Conservation (phyloP, 2,329 filamentous ascomycete genomes). For the Scleromitrula shiraiana region DNA sequence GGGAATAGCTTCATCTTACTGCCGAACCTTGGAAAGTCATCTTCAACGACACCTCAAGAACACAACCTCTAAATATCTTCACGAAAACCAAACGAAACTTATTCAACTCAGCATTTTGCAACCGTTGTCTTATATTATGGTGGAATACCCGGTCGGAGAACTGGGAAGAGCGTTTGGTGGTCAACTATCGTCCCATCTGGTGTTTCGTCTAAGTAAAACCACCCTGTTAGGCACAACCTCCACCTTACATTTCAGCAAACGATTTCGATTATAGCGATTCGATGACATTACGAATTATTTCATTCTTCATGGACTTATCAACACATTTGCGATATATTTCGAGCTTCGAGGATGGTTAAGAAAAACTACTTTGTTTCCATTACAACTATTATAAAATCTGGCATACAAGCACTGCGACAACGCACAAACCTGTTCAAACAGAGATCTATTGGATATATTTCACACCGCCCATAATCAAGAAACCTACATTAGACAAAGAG, state of each 20-base stretch:
- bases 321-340: too few relatives aligned
- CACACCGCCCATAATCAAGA: too few relatives aligned
- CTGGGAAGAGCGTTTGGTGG: neutral
- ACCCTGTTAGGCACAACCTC: neutral
- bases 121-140: constrained; percentile 10
- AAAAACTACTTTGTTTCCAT: too few relatives aligned
- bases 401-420: too few relatives aligned
- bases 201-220: neutral
- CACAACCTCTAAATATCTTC: constrained; percentile 12
- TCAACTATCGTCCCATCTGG: neutral
- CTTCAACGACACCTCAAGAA: constrained; percentile 27
- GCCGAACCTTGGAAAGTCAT: constrained; percentile 5
- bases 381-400: too few relatives aligned
- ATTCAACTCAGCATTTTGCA: neutral
- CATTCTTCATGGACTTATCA: too few relatives aligned
- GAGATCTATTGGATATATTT: too few relatives aligned
- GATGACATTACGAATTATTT: too few relatives aligned
- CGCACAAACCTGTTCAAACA: too few relatives aligned
- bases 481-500: too few relatives aligned
- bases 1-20: constrained; percentile 1
- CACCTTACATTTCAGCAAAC: neutral
- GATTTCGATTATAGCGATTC: too few relatives aligned
- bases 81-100: constrained; percentile 11
- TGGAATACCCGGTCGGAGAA: constrained; percentile 23
- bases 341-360: too few relatives aligned